phyloP scores from a whole-genome alignment of 1,284 basidiomycete genomes.

The Boletus smithii region DNA sequence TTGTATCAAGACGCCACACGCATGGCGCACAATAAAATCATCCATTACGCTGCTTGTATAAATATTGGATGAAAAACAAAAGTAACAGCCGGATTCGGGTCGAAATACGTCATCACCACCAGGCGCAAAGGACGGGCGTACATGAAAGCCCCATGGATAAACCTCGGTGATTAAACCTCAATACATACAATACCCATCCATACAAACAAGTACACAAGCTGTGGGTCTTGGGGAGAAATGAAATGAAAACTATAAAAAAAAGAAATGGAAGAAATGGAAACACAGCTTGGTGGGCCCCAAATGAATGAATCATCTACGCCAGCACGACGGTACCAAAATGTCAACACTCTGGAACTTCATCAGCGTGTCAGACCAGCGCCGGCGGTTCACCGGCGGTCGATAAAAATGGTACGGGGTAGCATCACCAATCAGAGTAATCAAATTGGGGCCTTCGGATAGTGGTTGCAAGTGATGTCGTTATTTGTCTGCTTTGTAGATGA shows the following conservation, averaged over 20 bases:
- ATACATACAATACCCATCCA: not conserved
- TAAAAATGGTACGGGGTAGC: too few relatives aligned
- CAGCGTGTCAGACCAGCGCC: too few relatives aligned
- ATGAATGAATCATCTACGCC: not conserved
- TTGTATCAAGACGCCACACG: not conserved
- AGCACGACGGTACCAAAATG: not conserved
- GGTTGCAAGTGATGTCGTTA: too few relatives aligned
- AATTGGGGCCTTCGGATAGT: too few relatives aligned
- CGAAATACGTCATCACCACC: not conserved
- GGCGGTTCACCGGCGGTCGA: too few relatives aligned
- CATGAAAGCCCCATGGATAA: slow-evolving; percentile 5
- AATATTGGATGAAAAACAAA: not conserved
- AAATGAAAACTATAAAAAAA: not conserved
- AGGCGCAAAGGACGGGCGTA: not conserved
- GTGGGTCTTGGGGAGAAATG: not conserved
- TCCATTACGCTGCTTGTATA: not conserved
- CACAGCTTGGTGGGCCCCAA: slow-evolving; percentile 2
- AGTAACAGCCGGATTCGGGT: too few relatives aligned
- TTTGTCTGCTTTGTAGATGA: too few relatives aligned
- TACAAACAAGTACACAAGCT: not conserved
- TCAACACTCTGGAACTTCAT: not conserved
- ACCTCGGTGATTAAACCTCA: slow-evolving; percentile 23
- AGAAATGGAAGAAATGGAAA: not conserved
- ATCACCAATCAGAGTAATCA: too few relatives aligned
- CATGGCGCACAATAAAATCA: not conserved